Base-by-base conservation (phyloP, 768 basidiomycete species). In the Erythrobasidium yunnanense region DNA sequence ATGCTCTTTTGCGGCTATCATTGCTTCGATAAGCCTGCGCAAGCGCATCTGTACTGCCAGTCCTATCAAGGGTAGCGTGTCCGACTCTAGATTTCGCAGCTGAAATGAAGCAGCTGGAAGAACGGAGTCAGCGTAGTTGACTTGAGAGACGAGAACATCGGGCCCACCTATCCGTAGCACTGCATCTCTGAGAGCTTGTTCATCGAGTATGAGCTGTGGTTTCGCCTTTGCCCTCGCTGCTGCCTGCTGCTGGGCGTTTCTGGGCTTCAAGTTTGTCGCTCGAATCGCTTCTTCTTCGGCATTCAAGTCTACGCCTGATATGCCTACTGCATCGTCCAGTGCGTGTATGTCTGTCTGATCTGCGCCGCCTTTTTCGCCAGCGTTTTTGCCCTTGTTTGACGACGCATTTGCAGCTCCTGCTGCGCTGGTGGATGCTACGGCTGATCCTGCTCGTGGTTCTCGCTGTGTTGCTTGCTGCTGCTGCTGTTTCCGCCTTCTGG, bases 201-300 rank as follows among this genome's bases (percentile, higher is more conserved):
- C 29, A 27, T 68, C 57, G 47, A 68, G 47, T 5, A 68, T 42
- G 33, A 57, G 49, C 45, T 51, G 29, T 29, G 58, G 47, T 45
- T 27, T 62, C 63, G 35, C 45, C 29, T 45, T 66, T 17, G 25
- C 55, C 34, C 45, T 7, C 30, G 27, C 30, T 23, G 25, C 18
- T 33, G 7, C 17, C n/a, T 56, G 46, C 22, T 65, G 66, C 62
- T 58, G 56, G 18, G 42, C 57, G 57, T 27, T 27, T 45, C 49
- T 27, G 3, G 55, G 13, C 15, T 55, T 32, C 17, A 38, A 45
- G 32, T 63, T 49, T 6, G 25, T 35, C 22, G 54, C 55, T 49
- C 46, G 13, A 49, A 66, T 66, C 3, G 53, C 66, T 66, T 66
- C 66, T 32, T 66, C 66, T 65, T 66, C 66, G 23, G 66, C 66